phyloP scores from a whole-genome alignment of 2,329 filamentous ascomycete species.

The Colletotrichum eremochloae region DNA sequence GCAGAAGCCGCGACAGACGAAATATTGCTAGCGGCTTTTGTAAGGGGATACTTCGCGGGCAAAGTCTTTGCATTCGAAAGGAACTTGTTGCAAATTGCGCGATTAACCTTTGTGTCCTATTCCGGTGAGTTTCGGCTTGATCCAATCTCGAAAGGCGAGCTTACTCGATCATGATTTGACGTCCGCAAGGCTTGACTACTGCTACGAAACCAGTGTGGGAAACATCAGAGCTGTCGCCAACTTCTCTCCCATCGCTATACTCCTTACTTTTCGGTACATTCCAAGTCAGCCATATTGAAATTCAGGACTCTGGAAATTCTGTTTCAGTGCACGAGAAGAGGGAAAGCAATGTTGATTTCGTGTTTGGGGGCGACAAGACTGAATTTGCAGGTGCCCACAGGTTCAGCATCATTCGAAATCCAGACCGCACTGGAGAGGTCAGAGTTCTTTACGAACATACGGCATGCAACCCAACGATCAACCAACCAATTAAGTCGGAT shows the following conservation, averaged over 20 bases:
- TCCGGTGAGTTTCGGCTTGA: neutral
- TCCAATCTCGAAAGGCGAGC: neutral
- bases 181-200: neutral
- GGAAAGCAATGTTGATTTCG: neutral
- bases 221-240: neutral
- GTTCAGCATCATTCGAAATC: neutral
- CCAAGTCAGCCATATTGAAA: neutral
- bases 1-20: neutral
- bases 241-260: neutral
- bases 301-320: neutral
- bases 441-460: neutral
- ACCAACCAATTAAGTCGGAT: neutral
- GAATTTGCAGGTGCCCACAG: neutral
- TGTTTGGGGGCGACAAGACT: neutral
- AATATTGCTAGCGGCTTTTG: neutral
- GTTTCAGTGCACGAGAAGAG: neutral
- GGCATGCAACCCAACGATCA: neutral
- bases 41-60: neutral
- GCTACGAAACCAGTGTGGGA: neutral
- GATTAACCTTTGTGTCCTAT: neutral
- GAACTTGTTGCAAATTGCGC: neutral
- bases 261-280: neutral
- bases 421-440: neutral
- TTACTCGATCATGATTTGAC: neutral
- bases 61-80: neutral